Percentiles rank a stretch among this genome's conserved stretches.
Evolutionary conservation across 441 rosid genomes (phyloP).

Genomic region (Erodium moschatum): DNA sequence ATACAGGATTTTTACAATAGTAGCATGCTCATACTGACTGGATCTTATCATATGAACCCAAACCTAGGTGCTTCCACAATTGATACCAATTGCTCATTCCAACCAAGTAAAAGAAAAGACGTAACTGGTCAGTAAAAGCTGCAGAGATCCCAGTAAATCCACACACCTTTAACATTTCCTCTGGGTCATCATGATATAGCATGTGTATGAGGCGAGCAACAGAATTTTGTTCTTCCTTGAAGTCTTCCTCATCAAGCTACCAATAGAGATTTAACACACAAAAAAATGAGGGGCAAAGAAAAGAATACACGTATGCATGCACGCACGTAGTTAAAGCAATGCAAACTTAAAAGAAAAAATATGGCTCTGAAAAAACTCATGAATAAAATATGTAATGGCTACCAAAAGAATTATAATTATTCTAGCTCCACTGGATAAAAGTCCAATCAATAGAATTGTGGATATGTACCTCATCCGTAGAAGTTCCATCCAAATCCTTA

Average conservation of each 20-base stretch:
- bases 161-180: conserved; percentile 58
- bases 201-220: conserved; percentile 57
- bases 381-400: conserved; percentile 1
- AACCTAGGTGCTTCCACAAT: neutral
- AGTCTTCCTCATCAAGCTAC: conserved; percentile 72
- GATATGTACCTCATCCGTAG: conserved; percentile 41
- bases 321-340: conserved; percentile 1
- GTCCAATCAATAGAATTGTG: neutral
- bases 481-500: conserved; percentile 47
- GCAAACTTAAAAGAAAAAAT: conserved; percentile 15
- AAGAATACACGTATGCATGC: neutral
- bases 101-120: neutral
- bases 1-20: neutral
- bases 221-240: conserved; percentile 60
- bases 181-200: conserved; percentile 49
- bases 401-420: conserved; percentile 14
- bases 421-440: conserved; percentile 10
- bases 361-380: conserved; percentile 7
- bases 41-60: conserved; percentile 6
- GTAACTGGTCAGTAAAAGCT: neutral
- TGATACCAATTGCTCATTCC: conserved; percentile 1
- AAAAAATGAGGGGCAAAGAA: conserved; percentile 12
- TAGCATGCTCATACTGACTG: neutral
- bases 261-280: conserved; percentile 15
- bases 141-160: neutral